phyloP scores from a whole-genome alignment of 441 rosid genomes.

The Codiaeum variegatum region DNA sequence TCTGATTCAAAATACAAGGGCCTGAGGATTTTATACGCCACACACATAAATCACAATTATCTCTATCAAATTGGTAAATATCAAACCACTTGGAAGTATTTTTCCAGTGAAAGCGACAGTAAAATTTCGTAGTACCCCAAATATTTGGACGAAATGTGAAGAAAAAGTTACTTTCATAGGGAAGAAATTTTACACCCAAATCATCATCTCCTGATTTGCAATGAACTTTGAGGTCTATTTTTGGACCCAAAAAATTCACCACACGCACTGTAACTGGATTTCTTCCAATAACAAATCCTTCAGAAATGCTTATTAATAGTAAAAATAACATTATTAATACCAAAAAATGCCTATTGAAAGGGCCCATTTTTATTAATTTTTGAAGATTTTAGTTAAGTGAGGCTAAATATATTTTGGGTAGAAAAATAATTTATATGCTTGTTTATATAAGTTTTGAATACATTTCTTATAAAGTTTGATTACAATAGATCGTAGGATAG shows the following conservation, averaged over 20 bases:
- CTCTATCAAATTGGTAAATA: neutral
- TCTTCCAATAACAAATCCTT: neutral
- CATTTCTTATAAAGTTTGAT: too few relatives aligned
- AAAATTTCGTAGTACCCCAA: neutral
- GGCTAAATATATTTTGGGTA: too few relatives aligned
- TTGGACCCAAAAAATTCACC: neutral
- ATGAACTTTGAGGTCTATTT: neutral
- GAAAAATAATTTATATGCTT: too few relatives aligned
- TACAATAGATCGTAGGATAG: too few relatives aligned
- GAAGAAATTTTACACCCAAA: neutral
- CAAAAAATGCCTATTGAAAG: neutral
- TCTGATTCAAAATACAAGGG: too few relatives aligned
- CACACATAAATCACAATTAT: neutral
- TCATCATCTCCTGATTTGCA: conserved; percentile 3
- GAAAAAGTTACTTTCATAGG: neutral
- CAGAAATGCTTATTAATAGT: neutral
- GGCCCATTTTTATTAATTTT: too few relatives aligned
- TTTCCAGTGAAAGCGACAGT: neutral
- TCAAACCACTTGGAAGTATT: neutral
- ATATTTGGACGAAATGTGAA: conserved; percentile 1
- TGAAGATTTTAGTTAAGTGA: neutral
- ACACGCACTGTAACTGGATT: neutral
- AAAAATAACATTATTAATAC: too few relatives aligned
- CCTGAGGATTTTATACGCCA: too few relatives aligned
- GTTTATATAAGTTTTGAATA: too few relatives aligned